Conservation (phyloP, 2,329 filamentous ascomycete species). For the Dothistroma septosporum region DNA sequence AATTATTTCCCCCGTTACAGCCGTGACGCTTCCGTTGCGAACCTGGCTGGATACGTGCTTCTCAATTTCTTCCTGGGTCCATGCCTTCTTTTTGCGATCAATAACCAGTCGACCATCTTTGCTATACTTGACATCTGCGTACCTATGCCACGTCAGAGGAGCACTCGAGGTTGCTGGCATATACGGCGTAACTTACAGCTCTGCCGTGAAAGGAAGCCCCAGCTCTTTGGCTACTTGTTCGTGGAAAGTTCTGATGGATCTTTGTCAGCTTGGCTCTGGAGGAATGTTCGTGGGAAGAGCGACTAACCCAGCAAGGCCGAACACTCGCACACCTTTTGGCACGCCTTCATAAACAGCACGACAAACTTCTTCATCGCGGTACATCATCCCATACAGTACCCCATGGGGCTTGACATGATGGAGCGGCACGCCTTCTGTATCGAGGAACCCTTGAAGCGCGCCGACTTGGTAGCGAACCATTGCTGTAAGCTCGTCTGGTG, state of each 20-base stretch:
- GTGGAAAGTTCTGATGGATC: slow-evolving; percentile 42
- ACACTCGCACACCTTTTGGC: slow-evolving; percentile 49
- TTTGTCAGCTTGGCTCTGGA: neutral
- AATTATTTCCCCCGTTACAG: slow-evolving; percentile 41
- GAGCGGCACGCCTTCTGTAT: slow-evolving; percentile 52
- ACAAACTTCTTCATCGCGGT: slow-evolving; percentile 49
- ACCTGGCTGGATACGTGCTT: slow-evolving; percentile 41
- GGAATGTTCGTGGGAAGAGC: neutral
- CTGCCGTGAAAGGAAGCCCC: slow-evolving; percentile 51
- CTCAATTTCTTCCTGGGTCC: slow-evolving; percentile 41
- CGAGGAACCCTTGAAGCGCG: slow-evolving; percentile 57
- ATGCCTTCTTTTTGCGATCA: slow-evolving; percentile 56
- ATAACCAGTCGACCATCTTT: slow-evolving; percentile 49
- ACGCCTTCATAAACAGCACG: slow-evolving; percentile 53
- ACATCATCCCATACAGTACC: slow-evolving; percentile 55
- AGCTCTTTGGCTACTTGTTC: slow-evolving; percentile 52
- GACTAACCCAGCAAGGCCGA: slow-evolving; percentile 48
- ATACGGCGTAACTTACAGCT: slow-evolving; percentile 33
- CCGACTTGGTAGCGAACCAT: slow-evolving; percentile 61
- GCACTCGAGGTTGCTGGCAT: neutral
- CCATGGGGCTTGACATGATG: slow-evolving; percentile 57
- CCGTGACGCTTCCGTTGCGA: slow-evolving; percentile 39
- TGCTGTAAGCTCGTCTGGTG: slow-evolving; percentile 37
- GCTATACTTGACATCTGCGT: slow-evolving; percentile 55
- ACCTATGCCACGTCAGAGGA: slow-evolving; percentile 24